These are phyloP conservation scores for Vaccinium darrowii DNA, from an alignment of 148 eudicot genomes.

Conservation along the genomic window DNA sequence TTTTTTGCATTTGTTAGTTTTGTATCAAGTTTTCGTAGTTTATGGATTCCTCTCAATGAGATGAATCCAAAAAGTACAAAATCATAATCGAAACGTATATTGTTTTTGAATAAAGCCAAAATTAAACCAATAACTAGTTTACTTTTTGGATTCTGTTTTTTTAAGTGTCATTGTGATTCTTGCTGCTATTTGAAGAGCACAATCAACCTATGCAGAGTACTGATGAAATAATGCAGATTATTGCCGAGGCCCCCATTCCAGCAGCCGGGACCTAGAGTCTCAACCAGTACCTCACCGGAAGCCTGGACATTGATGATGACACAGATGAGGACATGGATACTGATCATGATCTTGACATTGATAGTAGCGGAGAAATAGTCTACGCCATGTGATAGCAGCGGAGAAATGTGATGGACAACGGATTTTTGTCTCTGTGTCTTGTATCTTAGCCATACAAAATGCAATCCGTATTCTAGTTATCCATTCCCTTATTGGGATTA, in stretches of 20 bases:
- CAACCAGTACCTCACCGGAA: not conserved
- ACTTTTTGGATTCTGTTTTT: too few relatives aligned
- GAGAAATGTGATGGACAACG: not conserved
- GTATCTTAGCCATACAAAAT: not conserved
- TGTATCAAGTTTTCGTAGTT: too few relatives aligned
- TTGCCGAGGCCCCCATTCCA: slow-evolving; percentile 89
- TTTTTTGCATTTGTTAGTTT: too few relatives aligned
- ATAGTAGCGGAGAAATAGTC: slow-evolving; percentile 93
- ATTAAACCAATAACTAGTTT: too few relatives aligned
- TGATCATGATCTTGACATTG: slow-evolving; percentile 60
- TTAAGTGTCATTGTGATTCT: too few relatives aligned
- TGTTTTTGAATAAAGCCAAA: too few relatives aligned
- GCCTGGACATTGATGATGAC: slow-evolving; percentile 49
- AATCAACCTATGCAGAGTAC: slow-evolving; percentile 91
- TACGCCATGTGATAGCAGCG: slow-evolving; percentile 56
- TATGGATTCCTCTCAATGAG: too few relatives aligned
- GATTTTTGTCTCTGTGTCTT: not conserved
- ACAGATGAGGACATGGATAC: slow-evolving; percentile 74
- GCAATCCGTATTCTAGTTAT: too few relatives aligned
- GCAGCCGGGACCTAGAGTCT: slow-evolving; percentile 71
- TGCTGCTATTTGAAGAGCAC: slow-evolving; percentile 58
- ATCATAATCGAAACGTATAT: too few relatives aligned
- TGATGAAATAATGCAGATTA: slow-evolving; percentile 79
- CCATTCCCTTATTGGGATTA: too few relatives aligned
- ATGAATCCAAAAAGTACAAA: too few relatives aligned